A percentile compares a stretch with the other conserved stretches of the same genome.
Evolutionary conservation across 306 rosid species (phyloP).

Genomic region (Trifolium subterraneum): DNA sequence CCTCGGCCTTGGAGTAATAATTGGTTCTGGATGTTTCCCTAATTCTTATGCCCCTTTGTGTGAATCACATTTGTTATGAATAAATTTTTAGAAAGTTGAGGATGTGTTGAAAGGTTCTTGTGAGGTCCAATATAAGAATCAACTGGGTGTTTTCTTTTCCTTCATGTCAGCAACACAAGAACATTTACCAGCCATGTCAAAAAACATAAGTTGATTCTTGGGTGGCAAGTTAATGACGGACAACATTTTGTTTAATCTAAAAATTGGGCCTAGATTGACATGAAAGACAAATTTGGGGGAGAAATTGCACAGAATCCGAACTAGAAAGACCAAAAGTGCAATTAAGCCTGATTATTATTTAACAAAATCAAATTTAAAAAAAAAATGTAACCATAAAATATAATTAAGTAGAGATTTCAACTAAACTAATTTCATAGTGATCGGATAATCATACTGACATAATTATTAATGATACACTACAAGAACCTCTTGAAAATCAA

Average conservation of each 20-base stretch:
- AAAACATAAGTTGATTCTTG: background rate
- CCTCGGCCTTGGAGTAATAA: background rate
- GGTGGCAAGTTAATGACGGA: background rate
- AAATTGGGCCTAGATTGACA: background rate
- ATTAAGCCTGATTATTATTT: background rate
- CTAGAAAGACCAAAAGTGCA: background rate
- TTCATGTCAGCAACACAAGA: background rate
- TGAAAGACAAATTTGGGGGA: background rate
- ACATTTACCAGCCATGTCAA: background rate
- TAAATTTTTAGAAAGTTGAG: background rate
- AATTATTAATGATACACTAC: background rate
- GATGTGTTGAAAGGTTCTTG: background rate
- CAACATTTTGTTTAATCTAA: background rate
- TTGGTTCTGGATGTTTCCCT: background rate
- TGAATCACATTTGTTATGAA: constrained; percentile 5
- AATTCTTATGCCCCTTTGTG: background rate
- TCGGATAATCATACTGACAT: background rate
- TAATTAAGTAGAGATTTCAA: background rate
- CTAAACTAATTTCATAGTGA: constrained; percentile 5
- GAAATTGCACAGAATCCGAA: background rate
- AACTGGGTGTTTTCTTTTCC: background rate
- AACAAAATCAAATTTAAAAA: too few species aligned
- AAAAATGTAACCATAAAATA: background rate
- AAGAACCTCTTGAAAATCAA: constrained; percentile 1
- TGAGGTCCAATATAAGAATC: background rate